These are phyloP conservation scores for Nemophila menziesii DNA, from an alignment of 257 asterid genomes.

Conservation along the genomic window DNA sequence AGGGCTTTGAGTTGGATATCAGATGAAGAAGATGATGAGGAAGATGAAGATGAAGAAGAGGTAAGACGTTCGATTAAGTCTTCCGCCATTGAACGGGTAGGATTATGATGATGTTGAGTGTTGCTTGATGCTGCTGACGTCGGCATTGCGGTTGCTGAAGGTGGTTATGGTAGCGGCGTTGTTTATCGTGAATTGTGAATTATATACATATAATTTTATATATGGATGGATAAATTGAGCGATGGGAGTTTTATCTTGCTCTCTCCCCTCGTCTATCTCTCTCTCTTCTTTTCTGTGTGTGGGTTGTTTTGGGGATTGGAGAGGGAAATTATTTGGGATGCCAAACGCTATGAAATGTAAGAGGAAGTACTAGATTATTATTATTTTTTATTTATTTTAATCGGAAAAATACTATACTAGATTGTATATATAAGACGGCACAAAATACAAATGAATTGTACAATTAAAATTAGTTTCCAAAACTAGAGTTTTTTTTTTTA, in stretches of 20 bases:
- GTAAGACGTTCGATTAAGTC: slow-evolving; percentile 54
- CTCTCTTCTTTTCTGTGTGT: no score
- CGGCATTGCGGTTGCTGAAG: slow-evolving; percentile 31
- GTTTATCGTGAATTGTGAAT: not conserved
- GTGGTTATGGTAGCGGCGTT: not conserved
- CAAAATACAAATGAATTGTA: no score
- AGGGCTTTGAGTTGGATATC: slow-evolving; percentile 56
- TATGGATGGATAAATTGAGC: not conserved
- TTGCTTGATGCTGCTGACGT: slow-evolving; percentile 34
- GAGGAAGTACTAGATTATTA: no score
- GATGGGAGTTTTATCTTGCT: not conserved
- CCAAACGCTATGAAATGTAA: no score
- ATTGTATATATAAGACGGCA: no score
- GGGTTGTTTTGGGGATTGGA: no score
- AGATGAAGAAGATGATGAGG: slow-evolving; percentile 26
- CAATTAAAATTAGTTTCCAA: no score
- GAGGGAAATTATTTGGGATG: no score
- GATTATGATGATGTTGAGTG: slow-evolving; percentile 14
- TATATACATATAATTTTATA: not conserved
- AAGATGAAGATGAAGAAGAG: slow-evolving; percentile 27
- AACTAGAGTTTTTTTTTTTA: no score
- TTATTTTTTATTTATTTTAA: no score
- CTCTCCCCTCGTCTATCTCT: no score
- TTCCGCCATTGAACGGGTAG: slow-evolving; percentile 38
- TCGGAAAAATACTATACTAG: no score